A percentile compares a stretch with the other conserved stretches of the same genome.
Conservation (phyloP, 2,329 filamentous ascomycete genomes). For the Ascochyta pisi region DNA sequence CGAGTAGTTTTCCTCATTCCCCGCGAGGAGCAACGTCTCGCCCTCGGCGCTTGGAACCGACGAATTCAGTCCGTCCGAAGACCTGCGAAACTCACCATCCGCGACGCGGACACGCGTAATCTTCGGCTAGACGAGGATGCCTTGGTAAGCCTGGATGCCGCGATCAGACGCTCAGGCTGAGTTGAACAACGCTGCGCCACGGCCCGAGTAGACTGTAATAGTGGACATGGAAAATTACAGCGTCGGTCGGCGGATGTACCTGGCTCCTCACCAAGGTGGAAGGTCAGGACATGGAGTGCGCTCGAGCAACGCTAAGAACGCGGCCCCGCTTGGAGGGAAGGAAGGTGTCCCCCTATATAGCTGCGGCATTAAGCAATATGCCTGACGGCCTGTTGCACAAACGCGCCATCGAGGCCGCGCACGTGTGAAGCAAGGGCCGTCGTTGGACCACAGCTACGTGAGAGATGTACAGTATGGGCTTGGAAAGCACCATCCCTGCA, state of each 20-base stretch:
- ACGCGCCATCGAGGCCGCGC: neutral
- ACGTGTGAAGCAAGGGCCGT: neutral
- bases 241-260: neutral
- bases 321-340: neutral
- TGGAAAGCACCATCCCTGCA: neutral
- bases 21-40: constrained; percentile 8
- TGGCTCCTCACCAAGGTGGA: neutral
- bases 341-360: no score
- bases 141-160: neutral
- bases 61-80: neutral
- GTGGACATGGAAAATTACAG: constrained; percentile 1
- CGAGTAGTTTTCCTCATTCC: constrained; percentile 6
- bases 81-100: neutral
- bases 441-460: neutral
- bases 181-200: neutral
- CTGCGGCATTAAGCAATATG: neutral
- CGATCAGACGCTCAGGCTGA: neutral
- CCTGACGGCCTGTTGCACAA: neutral
- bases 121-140: neutral
- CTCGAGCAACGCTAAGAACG: neutral
- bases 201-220: constrained; percentile 16
- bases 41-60: constrained; percentile 1
- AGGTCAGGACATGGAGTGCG: neutral
- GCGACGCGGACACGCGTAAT: neutral
- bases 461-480: neutral